Evolutionary conservation across 2,329 filamentous ascomycete species (phyloP), one percentile per base, ranked within the genome.

Genomic region (Trichoderma oligosporum): DNA sequence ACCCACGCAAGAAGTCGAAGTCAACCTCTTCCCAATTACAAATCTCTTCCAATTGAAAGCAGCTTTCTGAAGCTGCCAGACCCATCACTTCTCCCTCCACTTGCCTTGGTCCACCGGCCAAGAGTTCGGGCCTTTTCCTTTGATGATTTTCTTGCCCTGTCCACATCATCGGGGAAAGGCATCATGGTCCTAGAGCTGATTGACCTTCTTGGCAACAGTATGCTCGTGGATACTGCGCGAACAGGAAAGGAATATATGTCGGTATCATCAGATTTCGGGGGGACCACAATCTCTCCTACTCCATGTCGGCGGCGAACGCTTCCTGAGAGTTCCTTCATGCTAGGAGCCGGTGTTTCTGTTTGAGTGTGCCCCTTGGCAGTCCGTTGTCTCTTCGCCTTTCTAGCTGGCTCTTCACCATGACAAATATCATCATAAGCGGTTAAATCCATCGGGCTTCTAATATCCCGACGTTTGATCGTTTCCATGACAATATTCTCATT

Each of bases 331-430:
- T 22, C 27, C 3, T 45, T 48, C 18, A 18, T 33, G 53, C 25
- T 41, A 24, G 4, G 18, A 12, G 25, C n/a, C 4, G 42, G 31
- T 5, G 33, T 33, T 22, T 7, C 5, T 3, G 14, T 1, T 33
- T 8, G 8, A n/a, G 4, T 27, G 6, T 41, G 24, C 18, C 24
- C 53, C 22, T n/a, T 41, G 18, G 16, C 31, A 9, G 51, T 55
- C 12, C 57, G 44, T 27, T 59, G 57, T 18, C 57, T 55, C 18
- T 59, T 59, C 35, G 31, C 44, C 1, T 59, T 48, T 31, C 57
- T 55, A 24, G 25, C 18, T 22, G 16, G 35, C 25, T 59, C 57
- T n/a, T 44, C 51, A 14, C 42, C 38, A 4, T 55, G 12, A 22
- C 20, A 12, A 6, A 22, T 24, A 29, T 45, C 24, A 7, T 49